Evolutionary conservation across 1,284 basidiomycete species (phyloP), one percentile per base, ranked within the genome.

Genomic region (Ceratobasidium sp.): DNA sequence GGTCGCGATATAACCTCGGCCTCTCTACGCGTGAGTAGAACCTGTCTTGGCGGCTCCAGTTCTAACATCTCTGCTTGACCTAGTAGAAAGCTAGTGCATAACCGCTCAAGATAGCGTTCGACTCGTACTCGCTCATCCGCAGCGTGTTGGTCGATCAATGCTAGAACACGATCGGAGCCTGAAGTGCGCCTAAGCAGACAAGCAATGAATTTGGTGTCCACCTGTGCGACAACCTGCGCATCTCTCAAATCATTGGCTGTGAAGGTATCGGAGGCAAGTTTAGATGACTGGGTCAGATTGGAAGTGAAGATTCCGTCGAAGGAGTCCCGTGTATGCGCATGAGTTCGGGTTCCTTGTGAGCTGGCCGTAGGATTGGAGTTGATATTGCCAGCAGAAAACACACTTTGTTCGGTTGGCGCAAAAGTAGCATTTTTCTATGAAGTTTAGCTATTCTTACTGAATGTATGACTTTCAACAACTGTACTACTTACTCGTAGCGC

Each of bases 141-240:
- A 4, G 96, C 96, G 79, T 98, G 96, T 80, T 98, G 96, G 82
- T 98, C 96, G 54, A 98, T 86, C 72, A 98, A 84, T 30, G 96
- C 85, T 38, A 98, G 76, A 0, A 78, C 75, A 18, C 43, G 62
- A 21, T 80, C 73, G 76, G 79, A 50, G 73, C 77, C 9, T 78
- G 75, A 80, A 74, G 73, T 87, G 78, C 28, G 50, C 14, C 63
- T 69, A 7, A 81, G 58, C 28, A 90, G 78, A 80, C 93, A 95
- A 26, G 90, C 89, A 75, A 98, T 87, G 80, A 95, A 98, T 82
- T 98, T 98, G 74, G 83, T 82, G 80, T 98, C 96, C 18, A 98
- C 88, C 79, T 98, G 96, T 49, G 86, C 87, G 54, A 98, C 85
- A 54, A 95, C 84, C 49, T 78, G 79, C 44, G 90, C 89, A 23